Percentiles rank a stretch among this genome's conserved stretches.
phyloP scores from a whole-genome alignment of 2,329 filamentous ascomycete species.

The Clarireedia paspali region DNA sequence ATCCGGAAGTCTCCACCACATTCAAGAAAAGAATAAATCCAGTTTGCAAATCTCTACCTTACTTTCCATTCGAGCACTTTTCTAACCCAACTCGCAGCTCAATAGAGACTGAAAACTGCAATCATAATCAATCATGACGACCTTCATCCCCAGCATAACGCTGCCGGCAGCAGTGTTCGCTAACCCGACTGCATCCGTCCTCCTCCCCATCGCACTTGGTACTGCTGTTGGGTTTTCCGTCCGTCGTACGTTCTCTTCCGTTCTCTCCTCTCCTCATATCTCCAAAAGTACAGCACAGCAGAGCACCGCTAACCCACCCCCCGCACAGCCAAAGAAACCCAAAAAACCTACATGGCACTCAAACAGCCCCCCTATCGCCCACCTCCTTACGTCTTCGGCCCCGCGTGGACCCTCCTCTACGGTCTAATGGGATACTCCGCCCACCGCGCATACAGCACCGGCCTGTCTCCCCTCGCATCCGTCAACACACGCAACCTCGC shows the following conservation, averaged over 20 bases:
- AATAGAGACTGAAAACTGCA: neutral
- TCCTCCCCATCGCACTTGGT: slow-evolving; percentile 68
- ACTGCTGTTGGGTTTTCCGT: slow-evolving; percentile 65
- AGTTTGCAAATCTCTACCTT: neutral
- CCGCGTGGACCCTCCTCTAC: slow-evolving; percentile 60
- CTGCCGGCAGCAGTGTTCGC: slow-evolving; percentile 65
- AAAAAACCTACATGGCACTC: slow-evolving; percentile 55
- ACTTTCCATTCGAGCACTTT: neutral
- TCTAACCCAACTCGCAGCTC: neutral
- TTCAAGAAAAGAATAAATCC: neutral
- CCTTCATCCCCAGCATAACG: slow-evolving; percentile 70
- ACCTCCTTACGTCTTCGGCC: slow-evolving; percentile 54
- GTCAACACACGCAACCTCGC: slow-evolving; percentile 33
- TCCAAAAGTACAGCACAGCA: neutral
- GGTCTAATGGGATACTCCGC: slow-evolving; percentile 83
- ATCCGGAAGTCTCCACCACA: neutral
- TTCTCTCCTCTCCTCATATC: neutral
- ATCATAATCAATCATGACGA: slow-evolving; percentile 53
- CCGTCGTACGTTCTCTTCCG: slow-evolving; percentile 44
- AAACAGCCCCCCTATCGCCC: slow-evolving; percentile 60
- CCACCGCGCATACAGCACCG: slow-evolving; percentile 63
- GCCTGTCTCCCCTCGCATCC: slow-evolving; percentile 42
- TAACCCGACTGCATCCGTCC: slow-evolving; percentile 63
- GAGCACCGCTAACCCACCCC: neutral
- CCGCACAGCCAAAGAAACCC: slow-evolving; percentile 45